Evolutionary conservation across 345 rosid genomes (phyloP).

Genomic region (Eucalyptus pauciflora): DNA sequence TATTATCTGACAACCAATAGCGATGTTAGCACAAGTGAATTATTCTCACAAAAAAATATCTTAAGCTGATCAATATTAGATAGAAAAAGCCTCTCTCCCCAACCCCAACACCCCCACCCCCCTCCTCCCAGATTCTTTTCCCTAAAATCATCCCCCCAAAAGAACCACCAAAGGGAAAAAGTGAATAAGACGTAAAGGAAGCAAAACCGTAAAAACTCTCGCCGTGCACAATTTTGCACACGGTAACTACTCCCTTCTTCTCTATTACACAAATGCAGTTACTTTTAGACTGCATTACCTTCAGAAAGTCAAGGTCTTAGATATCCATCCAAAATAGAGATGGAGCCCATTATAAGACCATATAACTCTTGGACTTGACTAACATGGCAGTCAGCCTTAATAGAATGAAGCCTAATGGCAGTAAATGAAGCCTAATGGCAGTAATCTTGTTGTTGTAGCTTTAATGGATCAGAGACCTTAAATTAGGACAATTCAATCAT

Average conservation of each 20-base stretch:
- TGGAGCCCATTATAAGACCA: neutral
- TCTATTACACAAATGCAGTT: neutral
- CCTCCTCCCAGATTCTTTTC: neutral
- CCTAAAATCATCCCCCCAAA: neutral
- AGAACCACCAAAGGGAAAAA: neutral
- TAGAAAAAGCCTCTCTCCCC: neutral
- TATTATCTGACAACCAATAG: slow-evolving; percentile 20
- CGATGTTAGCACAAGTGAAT: neutral
- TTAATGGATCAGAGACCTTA: neutral
- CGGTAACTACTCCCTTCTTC: neutral
- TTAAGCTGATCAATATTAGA: neutral
- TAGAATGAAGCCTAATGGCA: neutral
- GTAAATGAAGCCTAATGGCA: neutral
- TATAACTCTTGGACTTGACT: neutral
- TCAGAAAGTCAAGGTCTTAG: neutral
- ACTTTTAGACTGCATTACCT: neutral
- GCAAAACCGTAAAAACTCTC: neutral
- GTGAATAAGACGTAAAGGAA: neutral
- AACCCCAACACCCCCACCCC: neutral
- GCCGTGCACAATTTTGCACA: neutral
- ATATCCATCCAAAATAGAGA: neutral
- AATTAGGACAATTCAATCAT: neutral
- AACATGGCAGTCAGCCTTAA: neutral
- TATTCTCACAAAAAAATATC: neutral
- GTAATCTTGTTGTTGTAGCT: neutral